Percentiles rank a stretch among this genome's conserved stretches.
Evolutionary conservation across 1,284 basidiomycete genomes (phyloP).

Genomic region (Tremellales sp.): DNA sequence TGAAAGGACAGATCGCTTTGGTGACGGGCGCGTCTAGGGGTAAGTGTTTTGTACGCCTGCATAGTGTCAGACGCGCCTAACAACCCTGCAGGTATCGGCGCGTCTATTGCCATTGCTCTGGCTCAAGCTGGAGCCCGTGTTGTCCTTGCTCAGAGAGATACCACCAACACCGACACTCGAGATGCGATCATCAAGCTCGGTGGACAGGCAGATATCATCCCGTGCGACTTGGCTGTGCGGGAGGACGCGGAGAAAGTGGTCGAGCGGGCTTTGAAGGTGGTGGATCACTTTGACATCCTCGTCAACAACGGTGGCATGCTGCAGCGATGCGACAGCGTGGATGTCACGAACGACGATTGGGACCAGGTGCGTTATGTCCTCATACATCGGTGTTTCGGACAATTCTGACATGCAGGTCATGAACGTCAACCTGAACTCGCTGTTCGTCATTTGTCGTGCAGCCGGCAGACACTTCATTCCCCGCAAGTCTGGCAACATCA

Average conservation of each 20-base stretch:
- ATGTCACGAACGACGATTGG: constrained; percentile 75
- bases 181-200: constrained; percentile 51
- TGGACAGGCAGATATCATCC: constrained; percentile 52
- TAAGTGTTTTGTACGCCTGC: background rate
- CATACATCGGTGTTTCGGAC: background rate
- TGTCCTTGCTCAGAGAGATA: constrained; percentile 64
- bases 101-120: constrained; percentile 42
- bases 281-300: constrained; percentile 63
- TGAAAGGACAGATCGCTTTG: constrained; percentile 44
- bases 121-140: constrained; percentile 65
- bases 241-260: constrained; percentile 55
- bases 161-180: constrained; percentile 57
- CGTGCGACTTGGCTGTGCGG: constrained; percentile 68
- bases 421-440: constrained; percentile 38
- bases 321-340: constrained; percentile 49
- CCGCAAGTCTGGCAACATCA: constrained; percentile 29
- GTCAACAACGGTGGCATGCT: constrained; percentile 86
- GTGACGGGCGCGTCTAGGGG: constrained; percentile 22
- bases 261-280: constrained; percentile 10
- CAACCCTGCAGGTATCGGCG: constrained; percentile 31
- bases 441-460: constrained; percentile 31
- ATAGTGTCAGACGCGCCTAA: background rate
- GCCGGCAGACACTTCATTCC: constrained; percentile 38
- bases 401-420: constrained; percentile 10
- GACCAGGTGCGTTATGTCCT: constrained; percentile 53